Conservation (phyloP, 2,329 filamentous ascomycete genomes). For the Exophiala oligosperma region DNA sequence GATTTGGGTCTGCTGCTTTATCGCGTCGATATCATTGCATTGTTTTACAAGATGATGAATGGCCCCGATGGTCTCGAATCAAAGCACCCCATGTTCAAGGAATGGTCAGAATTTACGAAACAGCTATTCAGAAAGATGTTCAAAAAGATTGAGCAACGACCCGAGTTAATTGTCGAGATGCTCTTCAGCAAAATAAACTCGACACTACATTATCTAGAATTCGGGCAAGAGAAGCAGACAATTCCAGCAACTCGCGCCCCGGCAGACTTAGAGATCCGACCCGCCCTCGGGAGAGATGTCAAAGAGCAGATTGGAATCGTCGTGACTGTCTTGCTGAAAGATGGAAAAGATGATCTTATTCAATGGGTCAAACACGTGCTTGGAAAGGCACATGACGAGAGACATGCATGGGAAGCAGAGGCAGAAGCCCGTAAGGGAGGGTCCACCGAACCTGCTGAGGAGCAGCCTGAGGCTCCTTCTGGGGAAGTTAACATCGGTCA, state of each 20-base stretch:
- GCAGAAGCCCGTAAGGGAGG: constrained; percentile 52
- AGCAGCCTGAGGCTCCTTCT: constrained; percentile 24
- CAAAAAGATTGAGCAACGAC: constrained; percentile 81
- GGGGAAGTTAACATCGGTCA: constrained; percentile 32
- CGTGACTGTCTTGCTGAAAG: constrained; percentile 76
- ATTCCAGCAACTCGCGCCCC: constrained; percentile 66
- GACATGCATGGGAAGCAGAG: constrained; percentile 74
- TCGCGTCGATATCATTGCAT: constrained; percentile 82
- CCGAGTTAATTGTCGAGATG: constrained; percentile 84
- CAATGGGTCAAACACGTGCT: constrained; percentile 78
- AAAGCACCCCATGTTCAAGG: constrained; percentile 67
- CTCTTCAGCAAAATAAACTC: constrained; percentile 88
- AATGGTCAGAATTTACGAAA: constrained; percentile 87
- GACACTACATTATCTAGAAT: constrained; percentile 84
- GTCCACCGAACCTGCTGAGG: constrained; percentile 15
- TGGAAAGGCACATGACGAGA: constrained; percentile 66
- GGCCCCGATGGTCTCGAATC: constrained; percentile 75
- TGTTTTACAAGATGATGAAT: constrained; percentile 90
- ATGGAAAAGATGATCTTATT: constrained; percentile 73
- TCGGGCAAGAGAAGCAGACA: constrained; percentile 81
- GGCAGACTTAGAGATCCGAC: constrained; percentile 80
- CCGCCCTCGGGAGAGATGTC: constrained; percentile 60
- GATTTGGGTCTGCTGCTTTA: constrained; percentile 87
- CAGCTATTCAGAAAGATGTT: constrained; percentile 80
- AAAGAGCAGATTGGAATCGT: constrained; percentile 76